Evolutionary conservation across 495 filamentous ascomycete genomes (phyloP), one percentile per base, ranked within the genome.

Genomic region (Cercophora newfieldiana): DNA sequence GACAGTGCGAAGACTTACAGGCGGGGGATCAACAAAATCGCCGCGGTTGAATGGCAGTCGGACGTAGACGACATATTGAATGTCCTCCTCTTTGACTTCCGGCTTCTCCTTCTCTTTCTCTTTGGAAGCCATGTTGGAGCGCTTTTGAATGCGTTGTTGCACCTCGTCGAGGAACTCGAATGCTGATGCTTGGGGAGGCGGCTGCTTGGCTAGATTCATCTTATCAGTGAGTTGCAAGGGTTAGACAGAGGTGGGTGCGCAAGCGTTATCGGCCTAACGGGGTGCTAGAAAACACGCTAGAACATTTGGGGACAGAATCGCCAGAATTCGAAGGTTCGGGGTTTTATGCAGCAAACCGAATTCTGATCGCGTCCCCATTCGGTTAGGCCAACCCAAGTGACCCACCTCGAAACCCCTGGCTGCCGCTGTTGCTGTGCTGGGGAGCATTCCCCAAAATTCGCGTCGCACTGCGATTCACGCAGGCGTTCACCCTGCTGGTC

Each of bases 21-120:
- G 88, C 7, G 91, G 90, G 51, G 96, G 95, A 77, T 99, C 95
- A 37, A 92, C 84, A 79, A 98, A 99, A 57, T 91, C 88, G 21
- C 90, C 89, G 64, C 95, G 85, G 18, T 90, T 86, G 75, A 97
- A 96, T 10, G 95, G 95, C 16, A 97, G 83, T 12, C 94, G 87
- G 58, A 99, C 85, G 69, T 97, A 91, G 64, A 94, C 89, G 26
- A 91, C 94, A 65, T 88, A 89, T 66, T 76, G 77, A 28, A 81
- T 79, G 51, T 85, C 81, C 31, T 59, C 49, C 24, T 72, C 69
- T 49, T 67, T 67, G 51, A 47, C 19, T 12, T 73, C 68, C 22
- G 63, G 61, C 26, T 37, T 69, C 30, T 69, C 70, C 53, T 65
- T 65, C 16, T 25, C 58, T 31, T 69, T 68, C 37, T 65, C 63